A percentile compares a stretch with the other conserved stretches of the same genome.
phyloP scores from a whole-genome alignment of 768 basidiomycete genomes.

The Lactarius akahatsu region DNA sequence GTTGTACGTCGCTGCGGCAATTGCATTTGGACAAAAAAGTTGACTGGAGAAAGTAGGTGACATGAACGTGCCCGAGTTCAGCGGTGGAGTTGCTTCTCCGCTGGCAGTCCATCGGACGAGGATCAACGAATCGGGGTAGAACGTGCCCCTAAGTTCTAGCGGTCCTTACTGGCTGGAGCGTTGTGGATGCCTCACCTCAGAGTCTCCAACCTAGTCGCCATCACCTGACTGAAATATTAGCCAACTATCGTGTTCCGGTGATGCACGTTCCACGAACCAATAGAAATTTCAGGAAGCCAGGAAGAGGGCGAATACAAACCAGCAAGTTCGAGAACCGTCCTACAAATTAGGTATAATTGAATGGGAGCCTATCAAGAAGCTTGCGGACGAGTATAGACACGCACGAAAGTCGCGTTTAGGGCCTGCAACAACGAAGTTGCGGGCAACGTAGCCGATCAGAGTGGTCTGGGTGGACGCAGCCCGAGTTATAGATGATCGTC shows the following conservation, averaged over 20 bases:
- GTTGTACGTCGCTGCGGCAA: conserved; percentile 20
- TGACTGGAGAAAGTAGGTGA: conserved; percentile 11
- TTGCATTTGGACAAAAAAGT: conserved; percentile 7
- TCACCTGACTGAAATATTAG: conserved; percentile 12
- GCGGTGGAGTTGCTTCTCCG: conserved; percentile 20
- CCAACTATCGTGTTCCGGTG: conserved; percentile 3
- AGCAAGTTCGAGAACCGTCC: conserved; percentile 9
- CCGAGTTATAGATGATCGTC: conserved; percentile 17
- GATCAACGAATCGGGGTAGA: conserved; percentile 18
- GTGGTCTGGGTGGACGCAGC: conserved; percentile 11
- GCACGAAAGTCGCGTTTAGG: conserved; percentile 17
- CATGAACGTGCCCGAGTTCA: conserved; percentile 20
- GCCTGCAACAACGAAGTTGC: conserved; percentile 6
- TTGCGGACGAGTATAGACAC: conserved; percentile 8
- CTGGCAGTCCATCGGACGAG: conserved; percentile 19
- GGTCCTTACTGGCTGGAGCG: background rate
- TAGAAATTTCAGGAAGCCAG: conserved; percentile 12
- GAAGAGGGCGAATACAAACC: conserved; percentile 2
- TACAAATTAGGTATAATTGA: conserved; percentile 18
- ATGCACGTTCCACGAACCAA: conserved; percentile 17
- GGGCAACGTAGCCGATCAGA: conserved; percentile 22
- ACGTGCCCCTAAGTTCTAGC: conserved; percentile 16
- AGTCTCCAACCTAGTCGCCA: conserved; percentile 2
- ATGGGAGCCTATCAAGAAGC: conserved; percentile 8
- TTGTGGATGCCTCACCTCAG: conserved; percentile 14